phyloP scores from a whole-genome alignment of 306 rosid genomes.

The Acacia crassicarpa region DNA sequence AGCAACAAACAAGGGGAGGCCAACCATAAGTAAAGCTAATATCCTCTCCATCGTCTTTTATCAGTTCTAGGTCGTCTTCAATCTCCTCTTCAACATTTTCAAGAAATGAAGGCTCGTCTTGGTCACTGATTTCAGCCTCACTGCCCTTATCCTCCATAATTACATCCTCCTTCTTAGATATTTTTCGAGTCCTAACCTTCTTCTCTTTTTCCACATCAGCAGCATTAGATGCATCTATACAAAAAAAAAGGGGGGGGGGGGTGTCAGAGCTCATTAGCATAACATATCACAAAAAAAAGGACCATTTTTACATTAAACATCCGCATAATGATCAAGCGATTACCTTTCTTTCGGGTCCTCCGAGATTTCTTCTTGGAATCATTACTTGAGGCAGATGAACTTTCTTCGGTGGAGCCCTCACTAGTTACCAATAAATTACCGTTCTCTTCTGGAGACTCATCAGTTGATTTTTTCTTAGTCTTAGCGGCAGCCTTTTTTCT shows the following conservation, averaged over 20 bases:
- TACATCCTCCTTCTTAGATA: slow-evolving; percentile 47
- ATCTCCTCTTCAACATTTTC: slow-evolving; percentile 53
- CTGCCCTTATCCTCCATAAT: slow-evolving; percentile 40
- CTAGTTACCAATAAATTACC: slow-evolving; percentile 36
- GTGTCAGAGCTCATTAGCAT: slow-evolving; percentile 36
- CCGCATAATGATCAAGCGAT: slow-evolving; percentile 15
- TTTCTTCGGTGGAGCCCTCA: slow-evolving; percentile 50
- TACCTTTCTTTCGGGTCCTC: slow-evolving; percentile 65
- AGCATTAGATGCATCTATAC: slow-evolving; percentile 55
- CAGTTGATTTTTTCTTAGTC: slow-evolving; percentile 51
- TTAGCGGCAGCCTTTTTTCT: slow-evolving; percentile 36
- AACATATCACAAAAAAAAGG: slow-evolving; percentile 21
- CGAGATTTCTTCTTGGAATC: slow-evolving; percentile 54
- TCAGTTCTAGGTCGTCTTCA: slow-evolving; percentile 49
- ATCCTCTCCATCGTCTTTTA: slow-evolving; percentile 75
- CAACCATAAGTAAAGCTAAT: slow-evolving; percentile 73
- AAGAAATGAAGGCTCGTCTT: slow-evolving; percentile 50
- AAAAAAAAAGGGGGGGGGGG: slow-evolving; percentile 10
- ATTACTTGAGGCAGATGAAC: slow-evolving; percentile 36
- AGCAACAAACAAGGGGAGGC: slow-evolving; percentile 99
- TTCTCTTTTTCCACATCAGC: slow-evolving; percentile 55
- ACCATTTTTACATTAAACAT: slow-evolving; percentile 7
- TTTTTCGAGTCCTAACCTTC: slow-evolving; percentile 53
- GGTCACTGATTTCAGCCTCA: slow-evolving; percentile 50
- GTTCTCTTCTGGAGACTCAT: slow-evolving; percentile 38